Evolutionary conservation across 257 asterid species (phyloP).

Genomic region (Haberlea rhodopensis): DNA sequence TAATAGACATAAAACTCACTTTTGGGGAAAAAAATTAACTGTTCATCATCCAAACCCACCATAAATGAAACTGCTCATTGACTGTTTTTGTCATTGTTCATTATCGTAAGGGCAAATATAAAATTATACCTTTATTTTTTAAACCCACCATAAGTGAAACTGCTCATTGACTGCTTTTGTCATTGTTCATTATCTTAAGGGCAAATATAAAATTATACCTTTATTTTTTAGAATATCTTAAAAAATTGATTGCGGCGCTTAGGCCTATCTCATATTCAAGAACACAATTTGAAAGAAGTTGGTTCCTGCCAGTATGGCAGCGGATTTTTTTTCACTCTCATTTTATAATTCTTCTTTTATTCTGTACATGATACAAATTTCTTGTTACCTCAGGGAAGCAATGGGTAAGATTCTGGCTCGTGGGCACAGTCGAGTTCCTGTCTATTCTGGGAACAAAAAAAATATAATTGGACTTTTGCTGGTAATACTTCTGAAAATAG

Average conservation of each 20-base stretch:
- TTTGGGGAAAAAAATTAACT: no score
- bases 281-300: background rate
- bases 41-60: background rate
- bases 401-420: conserved; percentile 85
- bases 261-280: background rate
- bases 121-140: no score
- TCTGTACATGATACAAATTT: conserved; percentile 3
- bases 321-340: background rate
- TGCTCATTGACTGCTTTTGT: background rate
- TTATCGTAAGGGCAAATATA: background rate
- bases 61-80: background rate
- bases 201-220: no score
- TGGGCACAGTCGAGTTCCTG: conserved; percentile 97
- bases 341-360: conserved; percentile 14
- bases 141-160: background rate
- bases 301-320: background rate
- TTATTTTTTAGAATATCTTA: no score
- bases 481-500: conserved; percentile 36
- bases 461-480: conserved; percentile 79
- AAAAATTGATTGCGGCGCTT: background rate
- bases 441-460: conserved; percentile 68
- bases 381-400: conserved; percentile 65
- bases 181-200: background rate
- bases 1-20: no score
- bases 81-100: background rate